Conservation (phyloP, 2,329 filamentous ascomycete species). For the Botryotinia globosa region DNA sequence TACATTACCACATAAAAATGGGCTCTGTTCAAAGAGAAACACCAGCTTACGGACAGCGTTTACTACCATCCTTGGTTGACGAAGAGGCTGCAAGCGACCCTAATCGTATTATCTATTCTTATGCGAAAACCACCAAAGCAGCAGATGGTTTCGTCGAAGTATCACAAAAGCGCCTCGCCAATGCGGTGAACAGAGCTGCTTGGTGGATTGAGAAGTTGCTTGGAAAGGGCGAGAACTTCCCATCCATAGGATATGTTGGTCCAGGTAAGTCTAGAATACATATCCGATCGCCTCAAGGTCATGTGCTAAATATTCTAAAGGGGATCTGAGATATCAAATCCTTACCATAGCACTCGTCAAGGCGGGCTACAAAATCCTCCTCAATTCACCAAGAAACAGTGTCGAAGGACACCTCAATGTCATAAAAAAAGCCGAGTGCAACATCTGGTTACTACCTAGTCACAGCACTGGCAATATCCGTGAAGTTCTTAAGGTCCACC, state of each 20-base stretch:
- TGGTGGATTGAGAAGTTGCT: constrained; percentile 23
- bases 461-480: not conserved
- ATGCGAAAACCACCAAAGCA: constrained; percentile 10
- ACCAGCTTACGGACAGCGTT: constrained; percentile 14
- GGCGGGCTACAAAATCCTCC: constrained; percentile 15
- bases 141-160: constrained; percentile 23
- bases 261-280: constrained; percentile 8
- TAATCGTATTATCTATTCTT: constrained; percentile 5
- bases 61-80: constrained; percentile 12
- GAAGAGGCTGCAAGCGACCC: constrained; percentile 13
- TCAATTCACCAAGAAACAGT: constrained; percentile 14
- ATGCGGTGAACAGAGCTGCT: constrained; percentile 27
- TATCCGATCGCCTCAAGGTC: too few relatives aligned
- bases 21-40: constrained; percentile 11
- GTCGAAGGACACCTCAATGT: constrained; percentile 19
- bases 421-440: constrained; percentile 11
- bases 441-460: constrained; percentile 15
- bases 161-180: constrained; percentile 24
- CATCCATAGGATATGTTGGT: constrained; percentile 20
- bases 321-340: constrained; percentile 18
- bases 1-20: not conserved
- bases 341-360: constrained; percentile 17
- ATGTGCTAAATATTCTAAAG: not conserved
- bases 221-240: constrained; percentile 29
- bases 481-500: not conserved